phyloP scores from a whole-genome alignment of 441 rosid species.

The Erodium trifolium region DNA sequence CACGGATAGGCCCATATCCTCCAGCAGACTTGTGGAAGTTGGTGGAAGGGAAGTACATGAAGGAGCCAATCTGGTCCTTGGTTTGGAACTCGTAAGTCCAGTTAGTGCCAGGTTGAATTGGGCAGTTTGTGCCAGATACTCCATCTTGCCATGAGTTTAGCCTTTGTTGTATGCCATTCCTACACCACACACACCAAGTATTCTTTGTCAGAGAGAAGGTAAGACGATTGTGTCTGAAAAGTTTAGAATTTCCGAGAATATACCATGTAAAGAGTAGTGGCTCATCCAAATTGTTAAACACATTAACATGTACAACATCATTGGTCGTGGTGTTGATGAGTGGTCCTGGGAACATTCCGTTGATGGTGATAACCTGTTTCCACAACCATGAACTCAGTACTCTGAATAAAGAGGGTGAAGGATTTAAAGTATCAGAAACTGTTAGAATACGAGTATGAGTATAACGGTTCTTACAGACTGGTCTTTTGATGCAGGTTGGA shows the following conservation, averaged over 20 bases:
- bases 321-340: slow-evolving; percentile 22
- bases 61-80: slow-evolving; percentile 38
- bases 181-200: slow-evolving; percentile 10
- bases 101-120: slow-evolving; percentile 27
- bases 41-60: slow-evolving; percentile 35
- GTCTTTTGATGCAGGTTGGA: slow-evolving; percentile 7
- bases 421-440: background rate
- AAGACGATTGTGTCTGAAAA: background rate
- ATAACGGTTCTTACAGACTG: slow-evolving; percentile 17
- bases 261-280: slow-evolving; percentile 26
- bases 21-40: slow-evolving; percentile 35
- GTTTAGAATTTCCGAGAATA: background rate
- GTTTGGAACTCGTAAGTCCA: slow-evolving; percentile 37
- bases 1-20: slow-evolving; percentile 32
- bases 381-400: background rate
- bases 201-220: background rate
- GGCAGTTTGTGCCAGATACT: slow-evolving; percentile 38
- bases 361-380: slow-evolving; percentile 22
- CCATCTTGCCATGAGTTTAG: slow-evolving; percentile 39
- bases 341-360: slow-evolving; percentile 23
- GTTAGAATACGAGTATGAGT: background rate
- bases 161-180: slow-evolving; percentile 38
- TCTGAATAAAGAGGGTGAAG: too few relatives aligned
- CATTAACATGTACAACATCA: slow-evolving; percentile 15
- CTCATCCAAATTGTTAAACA: slow-evolving; percentile 19